Percentiles rank a stretch among this genome's conserved stretches.
phyloP scores from a whole-genome alignment of 2,329 filamentous ascomycete genomes.

The Hymenoscyphus scutula region DNA sequence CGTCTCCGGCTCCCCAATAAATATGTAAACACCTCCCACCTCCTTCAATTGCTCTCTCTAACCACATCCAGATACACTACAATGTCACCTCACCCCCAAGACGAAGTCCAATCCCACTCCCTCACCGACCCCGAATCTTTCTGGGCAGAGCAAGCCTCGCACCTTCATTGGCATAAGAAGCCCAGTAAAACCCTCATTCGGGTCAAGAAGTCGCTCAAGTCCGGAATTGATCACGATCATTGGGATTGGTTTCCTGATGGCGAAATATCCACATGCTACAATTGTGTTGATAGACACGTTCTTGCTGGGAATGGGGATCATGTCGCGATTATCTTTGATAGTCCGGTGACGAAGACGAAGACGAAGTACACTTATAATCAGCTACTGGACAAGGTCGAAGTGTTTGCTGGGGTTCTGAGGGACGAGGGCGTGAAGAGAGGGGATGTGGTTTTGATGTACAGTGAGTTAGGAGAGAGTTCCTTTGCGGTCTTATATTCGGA shows the following conservation, averaged over 20 bases:
- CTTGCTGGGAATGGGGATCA: conserved; percentile 68
- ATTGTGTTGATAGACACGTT: conserved; percentile 90
- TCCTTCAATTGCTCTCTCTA: not conserved
- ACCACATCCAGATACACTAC: conserved; percentile 16
- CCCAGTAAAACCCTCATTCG: conserved; percentile 61
- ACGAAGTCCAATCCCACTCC: conserved; percentile 45
- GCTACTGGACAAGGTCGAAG: conserved; percentile 76
- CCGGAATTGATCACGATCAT: conserved; percentile 63
- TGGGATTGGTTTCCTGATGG: conserved; percentile 93
- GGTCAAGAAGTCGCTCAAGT: conserved; percentile 61
- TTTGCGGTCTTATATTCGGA: not conserved
- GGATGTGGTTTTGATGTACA: conserved; percentile 88
- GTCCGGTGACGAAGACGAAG: conserved; percentile 74
- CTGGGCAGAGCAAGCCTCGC: conserved; percentile 71
- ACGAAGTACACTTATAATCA: conserved; percentile 71
- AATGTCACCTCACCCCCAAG: conserved; percentile 35
- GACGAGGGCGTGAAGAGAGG: conserved; percentile 81
- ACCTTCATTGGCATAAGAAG: conserved; percentile 77
- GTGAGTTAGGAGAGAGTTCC: conserved; percentile 45
- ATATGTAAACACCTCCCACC: not conserved
- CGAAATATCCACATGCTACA: conserved; percentile 87
- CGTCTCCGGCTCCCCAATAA: not conserved
- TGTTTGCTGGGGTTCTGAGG: conserved; percentile 74
- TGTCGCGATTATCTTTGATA: conserved; percentile 83
- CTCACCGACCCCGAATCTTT: conserved; percentile 69